Evolutionary conservation across 108 stramenopile species (phyloP).

Genomic region (Nannochloropsis salina): DNA sequence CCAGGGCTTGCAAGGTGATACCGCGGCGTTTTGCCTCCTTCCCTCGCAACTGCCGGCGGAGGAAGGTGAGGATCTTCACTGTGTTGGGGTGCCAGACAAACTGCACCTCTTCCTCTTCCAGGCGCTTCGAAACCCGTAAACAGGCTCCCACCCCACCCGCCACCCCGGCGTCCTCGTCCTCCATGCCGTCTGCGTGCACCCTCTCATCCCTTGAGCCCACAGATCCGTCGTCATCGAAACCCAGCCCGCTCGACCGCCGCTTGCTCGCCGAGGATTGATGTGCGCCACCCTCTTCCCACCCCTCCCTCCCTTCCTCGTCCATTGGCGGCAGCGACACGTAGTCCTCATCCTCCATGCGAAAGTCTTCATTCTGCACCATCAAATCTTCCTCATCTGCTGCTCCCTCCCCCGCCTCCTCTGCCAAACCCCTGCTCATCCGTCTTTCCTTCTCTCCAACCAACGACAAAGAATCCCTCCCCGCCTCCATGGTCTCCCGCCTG

Average conservation of each 20-base stretch:
- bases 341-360: slow-evolving; percentile 28
- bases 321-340: neutral
- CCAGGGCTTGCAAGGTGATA: slow-evolving; percentile 64
- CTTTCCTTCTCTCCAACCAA: neutral
- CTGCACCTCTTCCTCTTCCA: neutral
- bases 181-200: neutral
- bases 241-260: neutral
- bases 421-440: neutral
- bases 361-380: slow-evolving; percentile 21
- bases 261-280: neutral
- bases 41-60: slow-evolving; percentile 59
- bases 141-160: neutral
- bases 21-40: slow-evolving; percentile 43
- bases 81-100: slow-evolving; percentile 80
- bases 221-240: neutral
- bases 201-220: no score
- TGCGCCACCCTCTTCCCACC: neutral
- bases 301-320: neutral
- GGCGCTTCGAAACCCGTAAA: neutral
- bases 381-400: slow-evolving; percentile 11
- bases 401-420: neutral
- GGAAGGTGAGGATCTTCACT: slow-evolving; percentile 61
- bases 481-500: neutral
- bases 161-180: neutral
- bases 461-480: neutral